A percentile compares a stretch with the other conserved stretches of the same genome.
phyloP scores from a whole-genome alignment of 768 basidiomycete species.

The Suillus fuscotomentosus region DNA sequence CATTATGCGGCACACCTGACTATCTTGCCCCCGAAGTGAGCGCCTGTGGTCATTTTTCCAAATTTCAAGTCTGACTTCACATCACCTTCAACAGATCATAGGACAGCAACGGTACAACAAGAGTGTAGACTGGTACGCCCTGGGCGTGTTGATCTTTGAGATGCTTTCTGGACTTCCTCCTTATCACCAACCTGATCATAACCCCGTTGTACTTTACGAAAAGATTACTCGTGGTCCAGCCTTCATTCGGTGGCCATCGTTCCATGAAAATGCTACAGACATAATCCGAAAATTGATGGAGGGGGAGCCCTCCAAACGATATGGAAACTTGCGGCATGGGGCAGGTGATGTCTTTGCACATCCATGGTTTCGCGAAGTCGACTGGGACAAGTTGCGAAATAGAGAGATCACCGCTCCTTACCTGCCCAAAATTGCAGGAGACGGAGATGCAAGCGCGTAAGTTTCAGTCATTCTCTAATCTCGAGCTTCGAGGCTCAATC shows the following conservation, averaged over 20 bases:
- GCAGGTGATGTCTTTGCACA: constrained; percentile 91
- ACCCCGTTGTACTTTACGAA: constrained; percentile 88
- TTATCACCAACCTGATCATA: constrained; percentile 84
- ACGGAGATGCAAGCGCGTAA: constrained; percentile 94
- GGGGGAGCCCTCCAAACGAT: constrained; percentile 80
- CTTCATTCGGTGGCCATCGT: constrained; percentile 76
- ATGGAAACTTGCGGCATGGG: constrained; percentile 87
- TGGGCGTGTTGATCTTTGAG: constrained; percentile 95
- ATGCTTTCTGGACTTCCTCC: constrained; percentile 97
- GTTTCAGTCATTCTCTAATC: constrained; percentile 30
- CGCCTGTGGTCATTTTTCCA: neutral
- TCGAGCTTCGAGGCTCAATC: neutral
- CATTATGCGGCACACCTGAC: constrained; percentile 93
- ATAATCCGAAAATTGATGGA: constrained; percentile 91
- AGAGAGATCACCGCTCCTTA: constrained; percentile 96
- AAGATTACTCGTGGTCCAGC: constrained; percentile 79
- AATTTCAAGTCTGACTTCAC: neutral
- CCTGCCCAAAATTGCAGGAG: constrained; percentile 85
- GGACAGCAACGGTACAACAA: constrained; percentile 89
- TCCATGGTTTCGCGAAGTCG: constrained; percentile 92
- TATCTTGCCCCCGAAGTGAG: constrained; percentile 93
- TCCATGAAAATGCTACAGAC: constrained; percentile 77
- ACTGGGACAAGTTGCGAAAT: constrained; percentile 77
- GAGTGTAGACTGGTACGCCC: constrained; percentile 97
- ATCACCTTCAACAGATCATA: constrained; percentile 51